Evolutionary conservation across 345 rosid genomes (phyloP), one percentile per base, ranked within the genome.

Genomic region (Noccaea bulbosa): DNA sequence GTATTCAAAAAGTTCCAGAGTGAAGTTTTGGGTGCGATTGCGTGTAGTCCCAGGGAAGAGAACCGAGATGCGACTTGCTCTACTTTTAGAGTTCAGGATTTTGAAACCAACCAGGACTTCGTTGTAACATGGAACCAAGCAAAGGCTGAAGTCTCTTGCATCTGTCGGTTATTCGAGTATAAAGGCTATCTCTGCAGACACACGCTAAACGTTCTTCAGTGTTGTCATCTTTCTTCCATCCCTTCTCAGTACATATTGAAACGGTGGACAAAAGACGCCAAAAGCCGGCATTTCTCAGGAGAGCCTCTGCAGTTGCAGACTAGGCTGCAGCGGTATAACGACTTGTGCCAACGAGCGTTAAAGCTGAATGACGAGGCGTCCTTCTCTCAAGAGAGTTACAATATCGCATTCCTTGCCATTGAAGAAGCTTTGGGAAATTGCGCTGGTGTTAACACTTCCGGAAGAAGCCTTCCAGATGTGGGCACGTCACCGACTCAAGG

Each of bases 261-360:
- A 62, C 75, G 92, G 40, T 87, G 92, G 92, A 87, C 89, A n/a
- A 87, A 85, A 78, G 89, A 82, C 53, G 92, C 85, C 38, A 87
- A 82, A 72, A 75, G 67, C 80, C 75, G 78, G 67, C 81, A 79
- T 38, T 57, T 80, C 50, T 2, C 80, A 15, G 82, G 70, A 40
- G 89, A 80, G 57, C 79, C 86, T 74, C 86, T 72, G 39, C 85
- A 77, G 73, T 71, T 83, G 53, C 87, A 82, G 46, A 80, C 83
- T 15, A 82, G 88, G 72, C 71, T 78, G 39, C 88, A 82, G 47
- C 79, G 89, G 52, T 87, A 85, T 67, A 83, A 83, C 44, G 81
- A 79, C 62, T 61, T 87, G 63, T 83, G 86, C 73, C 79, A 83
- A 52, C 65, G 79, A 62, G 86, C 84, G 1, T 17, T 83, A 65